Percentiles rank a stretch among this genome's conserved stretches.
These are phyloP conservation scores for Euphorbia peplus DNA, from an alignment of 345 rosid genomes.

Conservation along the genomic window DNA sequence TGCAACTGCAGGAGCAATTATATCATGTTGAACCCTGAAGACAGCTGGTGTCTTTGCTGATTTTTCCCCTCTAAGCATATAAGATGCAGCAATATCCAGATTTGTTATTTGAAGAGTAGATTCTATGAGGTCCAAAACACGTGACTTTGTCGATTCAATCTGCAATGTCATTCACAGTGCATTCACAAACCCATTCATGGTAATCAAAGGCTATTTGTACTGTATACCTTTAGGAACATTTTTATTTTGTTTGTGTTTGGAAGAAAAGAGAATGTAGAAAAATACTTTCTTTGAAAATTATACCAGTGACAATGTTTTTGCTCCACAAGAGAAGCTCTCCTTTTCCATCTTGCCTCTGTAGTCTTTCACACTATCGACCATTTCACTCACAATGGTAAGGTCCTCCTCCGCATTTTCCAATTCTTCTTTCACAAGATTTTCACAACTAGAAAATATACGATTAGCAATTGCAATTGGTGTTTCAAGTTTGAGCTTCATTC, in stretches of 20 bases:
- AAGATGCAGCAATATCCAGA: slow-evolving; percentile 63
- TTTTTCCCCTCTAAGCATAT: slow-evolving; percentile 55
- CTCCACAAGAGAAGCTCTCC: slow-evolving; percentile 81
- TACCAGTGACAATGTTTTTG: slow-evolving; percentile 66
- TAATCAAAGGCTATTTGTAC: slow-evolving; percentile 3
- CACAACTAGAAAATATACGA: slow-evolving; percentile 66
- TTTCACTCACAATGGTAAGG: slow-evolving; percentile 48
- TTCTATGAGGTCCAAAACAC: slow-evolving; percentile 67
- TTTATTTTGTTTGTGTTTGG: neutral
- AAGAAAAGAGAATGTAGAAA: neutral
- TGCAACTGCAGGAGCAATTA: slow-evolving; percentile 69
- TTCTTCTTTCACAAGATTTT: slow-evolving; percentile 56
- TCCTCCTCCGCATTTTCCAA: slow-evolving; percentile 56
- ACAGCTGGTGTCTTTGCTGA: slow-evolving; percentile 49
- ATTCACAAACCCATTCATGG: slow-evolving; percentile 20
- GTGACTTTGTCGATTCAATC: slow-evolving; percentile 68
- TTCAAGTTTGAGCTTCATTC: slow-evolving; percentile 90
- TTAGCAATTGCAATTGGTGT: slow-evolving; percentile 84
- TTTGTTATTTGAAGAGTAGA: slow-evolving; percentile 76
- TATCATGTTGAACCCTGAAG: slow-evolving; percentile 60
- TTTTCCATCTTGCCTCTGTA: slow-evolving; percentile 57
- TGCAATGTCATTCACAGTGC: slow-evolving; percentile 34
- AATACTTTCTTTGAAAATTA: slow-evolving; percentile 15
- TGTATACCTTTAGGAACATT: slow-evolving; percentile 15
- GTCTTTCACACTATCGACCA: slow-evolving; percentile 56